These are phyloP conservation scores for Nakaseomyces sp. DNA, from an alignment of 1,139 yeast species.

Conservation along the genomic window DNA sequence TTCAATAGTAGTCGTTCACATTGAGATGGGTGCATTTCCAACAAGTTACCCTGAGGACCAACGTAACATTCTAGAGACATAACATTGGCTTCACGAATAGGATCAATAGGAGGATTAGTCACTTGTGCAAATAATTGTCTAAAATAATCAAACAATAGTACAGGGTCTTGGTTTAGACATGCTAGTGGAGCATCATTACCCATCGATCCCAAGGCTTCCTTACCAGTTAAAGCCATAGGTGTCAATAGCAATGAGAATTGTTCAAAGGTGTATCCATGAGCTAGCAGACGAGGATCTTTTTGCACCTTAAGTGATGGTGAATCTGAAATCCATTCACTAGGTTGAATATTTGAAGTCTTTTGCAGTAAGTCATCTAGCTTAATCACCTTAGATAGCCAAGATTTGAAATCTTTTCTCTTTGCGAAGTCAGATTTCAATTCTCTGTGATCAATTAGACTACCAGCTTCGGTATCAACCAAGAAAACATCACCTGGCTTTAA, in stretches of 20 bases:
- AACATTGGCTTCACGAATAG: slow-evolving; percentile 91
- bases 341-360: slow-evolving; percentile 34
- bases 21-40: slow-evolving; percentile 87
- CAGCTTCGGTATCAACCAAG: slow-evolving; percentile 87
- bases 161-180: slow-evolving; percentile 89
- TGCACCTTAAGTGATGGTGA: slow-evolving; percentile 43
- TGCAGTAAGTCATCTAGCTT: slow-evolving; percentile 65
- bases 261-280: slow-evolving; percentile 89
- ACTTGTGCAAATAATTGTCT: slow-evolving; percentile 97
- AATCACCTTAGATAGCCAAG: slow-evolving; percentile 85
- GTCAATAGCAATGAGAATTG: slow-evolving; percentile 76
- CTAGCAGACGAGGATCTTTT: slow-evolving; percentile 72
- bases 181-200: slow-evolving; percentile 98
- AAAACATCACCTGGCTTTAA: slow-evolving; percentile 95
- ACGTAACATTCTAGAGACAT: slow-evolving; percentile 95
- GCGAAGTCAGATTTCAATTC: slow-evolving; percentile 77
- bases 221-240: slow-evolving; percentile 89
- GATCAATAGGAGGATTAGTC: slow-evolving; percentile 97
- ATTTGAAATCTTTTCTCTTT: slow-evolving; percentile 81
- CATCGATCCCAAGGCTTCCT: slow-evolving; percentile 96
- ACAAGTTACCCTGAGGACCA: slow-evolving; percentile 93
- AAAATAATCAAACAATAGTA: slow-evolving; percentile 83
- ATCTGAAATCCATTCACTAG: slow-evolving; percentile 18
- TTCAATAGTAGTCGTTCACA: slow-evolving; percentile 78
- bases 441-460: slow-evolving; percentile 86